Evolutionary conservation across 345 rosid species (phyloP).

Genomic region (Erodium maritimum): DNA sequence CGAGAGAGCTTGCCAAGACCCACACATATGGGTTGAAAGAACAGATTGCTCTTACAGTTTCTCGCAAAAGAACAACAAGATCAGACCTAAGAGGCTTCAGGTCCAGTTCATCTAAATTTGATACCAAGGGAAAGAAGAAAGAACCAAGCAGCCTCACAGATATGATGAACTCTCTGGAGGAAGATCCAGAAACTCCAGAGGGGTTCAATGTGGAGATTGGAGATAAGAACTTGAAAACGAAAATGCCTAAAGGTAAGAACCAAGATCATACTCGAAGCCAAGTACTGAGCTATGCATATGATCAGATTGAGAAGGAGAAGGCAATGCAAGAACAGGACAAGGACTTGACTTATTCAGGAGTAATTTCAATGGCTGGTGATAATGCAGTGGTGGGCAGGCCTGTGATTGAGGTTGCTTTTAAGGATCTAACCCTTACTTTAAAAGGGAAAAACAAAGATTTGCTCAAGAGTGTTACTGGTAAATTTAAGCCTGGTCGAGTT

Average conservation of each 20-base stretch:
- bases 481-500: conserved; percentile 79
- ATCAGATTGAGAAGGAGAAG: conserved; percentile 83
- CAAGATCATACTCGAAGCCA: conserved; percentile 64
- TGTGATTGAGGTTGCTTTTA: conserved; percentile 64
- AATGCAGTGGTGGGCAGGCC: conserved; percentile 50
- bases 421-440: conserved; percentile 68
- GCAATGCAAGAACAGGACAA: conserved; percentile 53
- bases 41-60: conserved; percentile 55
- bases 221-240: conserved; percentile 45
- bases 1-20: conserved; percentile 50
- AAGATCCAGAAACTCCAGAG: conserved; percentile 35
- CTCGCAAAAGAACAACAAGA: conserved; percentile 40
- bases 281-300: conserved; percentile 87
- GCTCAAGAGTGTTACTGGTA: conserved; percentile 66
- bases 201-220: conserved; percentile 50
- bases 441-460: conserved; percentile 65
- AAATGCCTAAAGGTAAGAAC: conserved; percentile 61
- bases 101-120: conserved; percentile 23
- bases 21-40: conserved; percentile 37
- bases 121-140: conserved; percentile 34
- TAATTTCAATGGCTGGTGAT: conserved; percentile 71
- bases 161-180: conserved; percentile 54
- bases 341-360: conserved; percentile 74
- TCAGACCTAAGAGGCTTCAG: neutral
- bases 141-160: conserved; percentile 40